These are phyloP conservation scores for Pythium biforme DNA, from an alignment of 352 stramenopile genomes.

Conservation along the genomic window DNA sequence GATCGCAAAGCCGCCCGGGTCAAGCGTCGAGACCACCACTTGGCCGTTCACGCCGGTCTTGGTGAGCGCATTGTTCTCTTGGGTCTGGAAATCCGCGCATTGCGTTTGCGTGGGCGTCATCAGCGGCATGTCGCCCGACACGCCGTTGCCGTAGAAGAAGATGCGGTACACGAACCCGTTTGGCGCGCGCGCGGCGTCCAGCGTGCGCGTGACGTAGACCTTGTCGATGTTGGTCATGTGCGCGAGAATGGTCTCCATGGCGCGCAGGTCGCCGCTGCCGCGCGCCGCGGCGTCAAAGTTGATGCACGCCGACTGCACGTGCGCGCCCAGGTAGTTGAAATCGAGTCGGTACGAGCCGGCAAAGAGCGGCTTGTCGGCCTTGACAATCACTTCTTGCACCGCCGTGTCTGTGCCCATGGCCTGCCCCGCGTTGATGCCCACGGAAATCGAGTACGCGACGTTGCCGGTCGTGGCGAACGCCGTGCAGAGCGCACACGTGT, in stretches of 20 bases:
- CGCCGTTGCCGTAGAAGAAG: slow-evolving; percentile 79
- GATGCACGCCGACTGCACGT: slow-evolving; percentile 48
- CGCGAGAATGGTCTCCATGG: slow-evolving; percentile 53
- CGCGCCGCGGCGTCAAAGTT: slow-evolving; percentile 53
- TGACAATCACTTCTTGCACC: slow-evolving; percentile 67
- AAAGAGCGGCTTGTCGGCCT: slow-evolving; percentile 43
- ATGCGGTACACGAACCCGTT: slow-evolving; percentile 72
- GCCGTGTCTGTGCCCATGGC: slow-evolving; percentile 75
- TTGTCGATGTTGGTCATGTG: slow-evolving; percentile 73
- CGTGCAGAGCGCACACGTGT: slow-evolving; percentile 16
- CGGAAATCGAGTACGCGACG: slow-evolving; percentile 30
- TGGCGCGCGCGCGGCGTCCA: slow-evolving; percentile 29
- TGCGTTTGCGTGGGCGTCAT: slow-evolving; percentile 21
- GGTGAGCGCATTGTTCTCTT: slow-evolving; percentile 62
- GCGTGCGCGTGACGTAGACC: slow-evolving; percentile 59
- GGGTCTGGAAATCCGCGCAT: slow-evolving; percentile 60
- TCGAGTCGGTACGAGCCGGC: slow-evolving; percentile 55
- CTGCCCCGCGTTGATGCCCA: slow-evolving; percentile 38
- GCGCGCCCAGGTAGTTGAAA: slow-evolving; percentile 43
- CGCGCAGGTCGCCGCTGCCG: slow-evolving; percentile 30
- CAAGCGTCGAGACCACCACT: slow-evolving; percentile 39
- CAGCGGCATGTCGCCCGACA: slow-evolving; percentile 33
- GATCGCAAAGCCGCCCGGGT: slow-evolving; percentile 47
- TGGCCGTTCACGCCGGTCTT: slow-evolving; percentile 30
- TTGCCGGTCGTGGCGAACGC: slow-evolving; percentile 44